Base-by-base conservation (phyloP, 371 early-diverging fungal species). In the Cokeromyces recurvatus region DNA sequence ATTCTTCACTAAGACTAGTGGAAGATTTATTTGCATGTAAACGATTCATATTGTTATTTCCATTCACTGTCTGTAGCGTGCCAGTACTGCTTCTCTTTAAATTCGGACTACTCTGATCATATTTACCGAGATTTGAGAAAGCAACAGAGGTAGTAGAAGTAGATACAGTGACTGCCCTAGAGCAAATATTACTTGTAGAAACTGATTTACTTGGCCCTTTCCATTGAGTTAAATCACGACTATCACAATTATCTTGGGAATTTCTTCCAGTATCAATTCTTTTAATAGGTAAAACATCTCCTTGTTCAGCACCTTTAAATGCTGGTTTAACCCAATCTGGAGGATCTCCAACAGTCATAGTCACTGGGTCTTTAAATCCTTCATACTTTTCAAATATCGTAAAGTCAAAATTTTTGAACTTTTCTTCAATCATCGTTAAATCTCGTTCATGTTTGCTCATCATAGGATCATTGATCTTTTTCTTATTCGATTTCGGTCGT, bases 321-420 rank as follows among this genome's bases (percentile, higher is more conserved):
- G 79, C 79, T 12, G 79, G 79, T 39, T 79, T 79, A 15, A 84
- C 85, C 85, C 85, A 84, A 45, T 80, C 80, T 2, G 85, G 85
- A 10, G 85, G 85, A 46, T 80, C 82, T 1, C 82, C 82, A 1
- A 84, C 85, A 5, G 82, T 81, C 78, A 76, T 78, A 3, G 74
- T 74, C 5, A 77, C 59, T 7, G 80, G 79, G 52, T 84, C 82
- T 15, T 81, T 68, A 49, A 79, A 66, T 1, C 85, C 85, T 57
- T 76, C 72, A 34, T 84, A 84, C 46, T 66, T 73, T 51, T 84
- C 82, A 61, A 78, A 84, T 2, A 84, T 71, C 2, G 79, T 79
- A 49, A 70, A 82, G 42, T 84, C 85, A 64, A 84, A 84, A 6
- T 72, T 62, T 25, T 71, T 75, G 46, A 84, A 84, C 42, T 76